These are phyloP conservation scores for Chamaecyparis obtusa DNA, from an alignment of 75 land plant genomes.

Conservation along the genomic window DNA sequence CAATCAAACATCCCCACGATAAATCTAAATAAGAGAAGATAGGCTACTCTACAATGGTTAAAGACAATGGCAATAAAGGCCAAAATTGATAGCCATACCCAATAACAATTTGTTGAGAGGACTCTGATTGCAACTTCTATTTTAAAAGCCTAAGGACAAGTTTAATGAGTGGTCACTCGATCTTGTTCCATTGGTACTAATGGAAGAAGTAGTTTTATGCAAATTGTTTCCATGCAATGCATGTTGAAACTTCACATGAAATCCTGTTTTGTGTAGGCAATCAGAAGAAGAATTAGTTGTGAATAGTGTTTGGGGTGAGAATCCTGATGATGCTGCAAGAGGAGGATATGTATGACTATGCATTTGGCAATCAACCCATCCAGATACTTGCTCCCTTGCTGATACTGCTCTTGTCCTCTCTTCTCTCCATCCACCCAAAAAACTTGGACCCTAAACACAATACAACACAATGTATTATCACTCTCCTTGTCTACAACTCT, in stretches of 20 bases:
- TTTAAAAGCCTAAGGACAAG: background rate
- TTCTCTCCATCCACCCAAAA: background rate
- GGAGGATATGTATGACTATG: background rate
- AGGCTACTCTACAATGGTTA: background rate
- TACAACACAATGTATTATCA: background rate
- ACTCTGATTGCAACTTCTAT: background rate
- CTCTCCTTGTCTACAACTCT: too few relatives aligned
- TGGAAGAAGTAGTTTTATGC: background rate
- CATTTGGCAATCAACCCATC: conserved; percentile 6
- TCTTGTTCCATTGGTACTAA: background rate
- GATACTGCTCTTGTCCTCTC: background rate
- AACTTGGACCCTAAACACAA: background rate
- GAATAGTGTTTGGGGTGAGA: conserved; percentile 22
- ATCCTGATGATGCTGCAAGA: conserved; percentile 82
- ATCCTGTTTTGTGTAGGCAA: background rate
- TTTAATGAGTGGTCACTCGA: background rate
- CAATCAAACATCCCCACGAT: too few relatives aligned
- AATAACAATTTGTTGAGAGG: background rate
- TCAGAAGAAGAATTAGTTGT: conserved; percentile 10
- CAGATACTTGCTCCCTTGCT: conserved; percentile 1
- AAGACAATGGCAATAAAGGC: background rate
- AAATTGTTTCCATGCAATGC: background rate
- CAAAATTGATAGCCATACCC: background rate
- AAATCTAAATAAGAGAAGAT: background rate
- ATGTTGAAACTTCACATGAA: background rate